A percentile compares a stretch with the other conserved stretches of the same genome.
phyloP scores from a whole-genome alignment of 768 basidiomycete genomes.

The Leccinum uliginosum region DNA sequence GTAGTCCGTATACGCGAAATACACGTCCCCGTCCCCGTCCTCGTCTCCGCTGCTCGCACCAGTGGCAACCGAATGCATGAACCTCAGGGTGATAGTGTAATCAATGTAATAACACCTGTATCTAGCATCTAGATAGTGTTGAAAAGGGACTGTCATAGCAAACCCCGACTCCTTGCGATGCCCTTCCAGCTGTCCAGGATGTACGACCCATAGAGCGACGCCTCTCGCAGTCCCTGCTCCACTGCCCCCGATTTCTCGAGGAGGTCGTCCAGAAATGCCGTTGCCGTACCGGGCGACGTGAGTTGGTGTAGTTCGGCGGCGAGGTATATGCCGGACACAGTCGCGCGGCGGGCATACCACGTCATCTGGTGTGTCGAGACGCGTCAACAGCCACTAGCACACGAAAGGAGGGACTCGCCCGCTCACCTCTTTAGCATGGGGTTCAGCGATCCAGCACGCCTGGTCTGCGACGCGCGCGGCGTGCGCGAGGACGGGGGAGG shows the following conservation, averaged over 20 bases:
- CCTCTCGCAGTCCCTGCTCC: slow-evolving; percentile 48
- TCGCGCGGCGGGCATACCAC: slow-evolving; percentile 70
- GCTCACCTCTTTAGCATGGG: slow-evolving; percentile 55
- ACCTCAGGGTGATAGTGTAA: too few species aligned
- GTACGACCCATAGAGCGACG: slow-evolving; percentile 53
- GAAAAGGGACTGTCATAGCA: too few species aligned
- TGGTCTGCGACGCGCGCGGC: slow-evolving; percentile 60
- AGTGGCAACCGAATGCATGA: slow-evolving; percentile 10
- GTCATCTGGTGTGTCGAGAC: slow-evolving; percentile 42
- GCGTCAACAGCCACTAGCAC: neutral
- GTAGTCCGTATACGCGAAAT: slow-evolving; percentile 15
- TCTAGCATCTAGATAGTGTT: too few species aligned
- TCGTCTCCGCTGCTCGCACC: too few species aligned
- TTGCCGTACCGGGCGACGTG: slow-evolving; percentile 66
- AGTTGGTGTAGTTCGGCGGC: slow-evolving; percentile 83
- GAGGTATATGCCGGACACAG: slow-evolving; percentile 63
- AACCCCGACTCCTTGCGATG: slow-evolving; percentile 64
- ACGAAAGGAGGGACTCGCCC: neutral
- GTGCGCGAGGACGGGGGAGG: slow-evolving; percentile 57
- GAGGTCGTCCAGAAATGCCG: slow-evolving; percentile 61
- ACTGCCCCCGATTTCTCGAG: slow-evolving; percentile 46
- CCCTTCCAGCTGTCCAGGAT: slow-evolving; percentile 64
- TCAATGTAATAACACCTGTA: too few species aligned
- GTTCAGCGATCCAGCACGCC: slow-evolving; percentile 58
- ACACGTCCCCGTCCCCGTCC: too few species aligned